Percentiles rank a stretch among this genome's conserved stretches.
Evolutionary conservation across 2,329 filamentous ascomycete genomes (phyloP).

Genomic region (Penicillium expansum): DNA sequence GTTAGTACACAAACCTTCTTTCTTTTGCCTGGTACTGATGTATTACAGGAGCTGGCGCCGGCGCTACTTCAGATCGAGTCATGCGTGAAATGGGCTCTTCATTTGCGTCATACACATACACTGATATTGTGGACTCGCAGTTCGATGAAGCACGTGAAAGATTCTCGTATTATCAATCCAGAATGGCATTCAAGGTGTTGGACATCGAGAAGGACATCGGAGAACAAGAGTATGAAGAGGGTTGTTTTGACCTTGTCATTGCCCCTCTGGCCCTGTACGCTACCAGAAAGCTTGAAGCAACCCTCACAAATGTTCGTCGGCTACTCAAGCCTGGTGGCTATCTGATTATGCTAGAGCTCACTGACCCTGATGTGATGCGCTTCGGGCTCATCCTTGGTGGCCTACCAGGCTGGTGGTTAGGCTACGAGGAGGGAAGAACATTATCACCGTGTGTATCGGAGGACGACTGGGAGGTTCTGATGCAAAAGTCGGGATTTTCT

Average conservation of each 20-base stretch:
- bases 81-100: constrained; percentile 11
- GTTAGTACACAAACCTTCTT: constrained; percentile 1
- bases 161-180: constrained; percentile 26
- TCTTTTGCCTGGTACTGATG: background rate
- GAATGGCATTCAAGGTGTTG: constrained; percentile 37
- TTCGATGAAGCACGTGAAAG: constrained; percentile 38
- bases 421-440: constrained; percentile 23
- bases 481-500: constrained; percentile 36
- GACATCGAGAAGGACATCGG: constrained; percentile 35
- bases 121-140: constrained; percentile 45
- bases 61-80: constrained; percentile 13
- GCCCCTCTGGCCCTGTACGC: constrained; percentile 36
- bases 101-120: constrained; percentile 47
- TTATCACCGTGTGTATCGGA: constrained; percentile 28
- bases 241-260: constrained; percentile 40
- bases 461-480: constrained; percentile 32
- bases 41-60: constrained; percentile 15
- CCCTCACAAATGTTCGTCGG: constrained; percentile 31
- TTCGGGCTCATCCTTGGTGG: constrained; percentile 30
- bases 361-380: constrained; percentile 21
- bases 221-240: constrained; percentile 35
- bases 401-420: constrained; percentile 40
- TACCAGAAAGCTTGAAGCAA: constrained; percentile 24
- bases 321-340: constrained; percentile 50
- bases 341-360: constrained; percentile 46